Conservation (phyloP, 257 asterid genomes). For the Przewalskia tangutica region DNA sequence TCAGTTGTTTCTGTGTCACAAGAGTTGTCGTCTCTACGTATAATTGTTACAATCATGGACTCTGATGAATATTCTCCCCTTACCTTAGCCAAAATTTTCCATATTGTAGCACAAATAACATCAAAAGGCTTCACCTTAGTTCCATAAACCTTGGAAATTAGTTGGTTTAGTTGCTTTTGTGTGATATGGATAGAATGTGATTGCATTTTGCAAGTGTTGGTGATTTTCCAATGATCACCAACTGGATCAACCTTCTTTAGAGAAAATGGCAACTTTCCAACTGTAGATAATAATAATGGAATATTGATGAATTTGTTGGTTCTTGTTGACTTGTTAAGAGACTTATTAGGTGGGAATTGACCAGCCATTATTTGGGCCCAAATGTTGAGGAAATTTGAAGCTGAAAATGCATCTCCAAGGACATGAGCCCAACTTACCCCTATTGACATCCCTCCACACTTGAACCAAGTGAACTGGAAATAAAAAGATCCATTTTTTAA, state of each 20-base stretch:
- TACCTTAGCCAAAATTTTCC: slow-evolving; percentile 56
- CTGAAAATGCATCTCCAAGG: slow-evolving; percentile 71
- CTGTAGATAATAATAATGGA: neutral
- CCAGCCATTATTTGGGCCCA: slow-evolving; percentile 38
- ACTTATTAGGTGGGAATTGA: neutral
- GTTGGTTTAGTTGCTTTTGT: slow-evolving; percentile 11
- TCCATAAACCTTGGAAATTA: slow-evolving; percentile 3
- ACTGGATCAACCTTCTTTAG: slow-evolving; percentile 36
- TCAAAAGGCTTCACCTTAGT: slow-evolving; percentile 29
- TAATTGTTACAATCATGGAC: slow-evolving; percentile 29
- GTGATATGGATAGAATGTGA: slow-evolving; percentile 34
- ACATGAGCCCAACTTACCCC: slow-evolving; percentile 75
- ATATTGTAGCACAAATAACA: slow-evolving; percentile 39
- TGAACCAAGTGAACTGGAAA: slow-evolving; percentile 51
- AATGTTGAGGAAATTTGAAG: slow-evolving; percentile 39
- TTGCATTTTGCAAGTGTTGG: slow-evolving; percentile 34
- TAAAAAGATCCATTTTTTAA: neutral
- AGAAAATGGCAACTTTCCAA: slow-evolving; percentile 20
- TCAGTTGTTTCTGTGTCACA: neutral
- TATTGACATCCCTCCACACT: slow-evolving; percentile 68
- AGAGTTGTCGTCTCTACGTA: slow-evolving; percentile 4
- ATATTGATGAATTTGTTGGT: neutral
- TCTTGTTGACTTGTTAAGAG: neutral
- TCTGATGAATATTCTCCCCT: slow-evolving; percentile 16
- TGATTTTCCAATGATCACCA: slow-evolving; percentile 43